A percentile compares a stretch with the other conserved stretches of the same genome.
Evolutionary conservation across 345 rosid genomes (phyloP).

Genomic region (Eucalyptus curtisii): DNA sequence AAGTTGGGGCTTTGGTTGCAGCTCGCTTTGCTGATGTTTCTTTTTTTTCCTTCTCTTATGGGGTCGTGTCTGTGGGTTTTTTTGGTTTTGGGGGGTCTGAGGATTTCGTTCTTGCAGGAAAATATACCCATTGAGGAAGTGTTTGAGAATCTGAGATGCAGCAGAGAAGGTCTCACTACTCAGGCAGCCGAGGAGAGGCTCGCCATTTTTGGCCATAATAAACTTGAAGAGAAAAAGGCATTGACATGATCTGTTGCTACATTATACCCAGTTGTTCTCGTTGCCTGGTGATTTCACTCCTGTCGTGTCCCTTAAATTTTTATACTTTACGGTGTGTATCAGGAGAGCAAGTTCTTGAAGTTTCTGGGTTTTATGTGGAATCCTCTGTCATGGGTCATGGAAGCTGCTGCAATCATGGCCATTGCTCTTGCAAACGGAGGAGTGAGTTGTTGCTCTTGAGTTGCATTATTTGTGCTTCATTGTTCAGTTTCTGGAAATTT

Average conservation of each 20-base stretch:
- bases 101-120: constrained; percentile 39
- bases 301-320: not conserved
- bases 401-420: constrained; percentile 99
- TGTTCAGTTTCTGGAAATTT: not conserved
- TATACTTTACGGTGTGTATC: constrained; percentile 1
- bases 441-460: constrained; percentile 28
- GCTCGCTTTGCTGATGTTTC: not conserved
- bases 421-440: constrained; percentile 99
- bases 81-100: not conserved
- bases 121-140: constrained; percentile 97
- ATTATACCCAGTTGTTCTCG: not conserved
- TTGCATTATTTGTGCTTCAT: not conserved
- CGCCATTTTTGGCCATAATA: constrained; percentile 86
- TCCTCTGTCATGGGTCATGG: constrained; percentile 99
- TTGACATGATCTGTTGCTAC: not conserved
- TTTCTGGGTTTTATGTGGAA: constrained; percentile 99
- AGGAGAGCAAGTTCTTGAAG: constrained; percentile 90
- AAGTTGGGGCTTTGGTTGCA: not conserved
- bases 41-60: not conserved
- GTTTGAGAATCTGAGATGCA: constrained; percentile 93
- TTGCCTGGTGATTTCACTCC: not conserved
- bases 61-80: not conserved
- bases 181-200: constrained; percentile 88
- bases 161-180: constrained; percentile 74
- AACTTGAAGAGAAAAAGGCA: constrained; percentile 92